These are phyloP conservation scores for Gyromitra esculenta DNA, from an alignment of 2,329 filamentous ascomycete species.

Conservation along the genomic window DNA sequence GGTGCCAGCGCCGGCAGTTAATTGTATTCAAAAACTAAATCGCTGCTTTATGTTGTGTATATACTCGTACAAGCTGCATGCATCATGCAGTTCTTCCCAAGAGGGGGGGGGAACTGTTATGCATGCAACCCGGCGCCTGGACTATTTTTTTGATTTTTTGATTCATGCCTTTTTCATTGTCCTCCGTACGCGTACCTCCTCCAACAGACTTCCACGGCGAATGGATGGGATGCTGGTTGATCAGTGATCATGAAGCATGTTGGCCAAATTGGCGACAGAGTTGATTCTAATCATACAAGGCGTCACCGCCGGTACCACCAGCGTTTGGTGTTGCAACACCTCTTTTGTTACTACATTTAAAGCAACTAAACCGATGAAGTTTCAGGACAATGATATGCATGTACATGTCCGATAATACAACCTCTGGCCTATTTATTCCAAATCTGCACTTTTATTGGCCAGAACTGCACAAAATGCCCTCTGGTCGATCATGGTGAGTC, in stretches of 20 bases:
- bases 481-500: constrained; percentile 23
- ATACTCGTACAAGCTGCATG: constrained; percentile 51
- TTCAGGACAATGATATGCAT: constrained; percentile 42
- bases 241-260: constrained; percentile 27
- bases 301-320: constrained; percentile 12
- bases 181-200: constrained; percentile 39
- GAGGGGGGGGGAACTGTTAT: constrained; percentile 41
- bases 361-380: constrained; percentile 4
- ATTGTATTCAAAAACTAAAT: constrained; percentile 44
- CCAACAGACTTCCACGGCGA: constrained; percentile 32
- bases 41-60: constrained; percentile 50
- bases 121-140: constrained; percentile 53
- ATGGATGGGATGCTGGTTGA: constrained; percentile 42
- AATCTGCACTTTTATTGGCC: constrained; percentile 32
- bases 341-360: constrained; percentile 4
- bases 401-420: constrained; percentile 20
- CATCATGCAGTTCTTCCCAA: constrained; percentile 52
- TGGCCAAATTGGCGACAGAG: constrained; percentile 27
- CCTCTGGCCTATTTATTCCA: constrained; percentile 8
- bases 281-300: constrained; percentile 43
- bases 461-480: constrained; percentile 24
- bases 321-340: constrained; percentile 30
- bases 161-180: constrained; percentile 50
- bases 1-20: constrained; percentile 52
- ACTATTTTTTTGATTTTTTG: constrained; percentile 40